phyloP scores from a whole-genome alignment of 768 basidiomycete genomes.

The Pulveroboletus sp. region DNA sequence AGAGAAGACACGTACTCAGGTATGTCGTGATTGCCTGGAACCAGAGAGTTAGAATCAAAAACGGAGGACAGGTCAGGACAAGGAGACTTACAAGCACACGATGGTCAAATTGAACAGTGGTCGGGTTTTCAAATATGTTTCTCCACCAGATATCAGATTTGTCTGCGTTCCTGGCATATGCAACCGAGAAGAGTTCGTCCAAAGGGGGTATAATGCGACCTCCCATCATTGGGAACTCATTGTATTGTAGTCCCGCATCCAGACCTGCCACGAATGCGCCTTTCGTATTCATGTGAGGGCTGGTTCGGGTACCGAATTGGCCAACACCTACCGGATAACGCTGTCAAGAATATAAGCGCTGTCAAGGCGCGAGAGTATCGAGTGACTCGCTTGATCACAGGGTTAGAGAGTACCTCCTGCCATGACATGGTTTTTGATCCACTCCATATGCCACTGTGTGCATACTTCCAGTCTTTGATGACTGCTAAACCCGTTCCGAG shows the following conservation, averaged over 20 bases:
- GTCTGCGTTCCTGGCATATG: slow-evolving; percentile 67
- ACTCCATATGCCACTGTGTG: slow-evolving; percentile 52
- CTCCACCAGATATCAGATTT: slow-evolving; percentile 88
- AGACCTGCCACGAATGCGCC: slow-evolving; percentile 98
- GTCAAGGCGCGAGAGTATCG: slow-evolving; percentile 56
- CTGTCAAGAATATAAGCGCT: slow-evolving; percentile 84
- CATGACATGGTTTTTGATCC: slow-evolving; percentile 43
- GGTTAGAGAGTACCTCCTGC: slow-evolving; percentile 48
- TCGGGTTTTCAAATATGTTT: slow-evolving; percentile 95
- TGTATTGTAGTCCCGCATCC: slow-evolving; percentile 95
- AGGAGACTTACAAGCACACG: slow-evolving; percentile 69
- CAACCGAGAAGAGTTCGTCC: slow-evolving; percentile 73
- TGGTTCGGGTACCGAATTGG: background rate
- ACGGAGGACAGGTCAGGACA: background rate
- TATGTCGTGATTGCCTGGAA: slow-evolving; percentile 83
- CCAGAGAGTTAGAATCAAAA: background rate
- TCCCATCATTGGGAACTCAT: slow-evolving; percentile 97
- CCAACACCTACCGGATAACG: slow-evolving; percentile 71
- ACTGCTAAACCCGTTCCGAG: slow-evolving; percentile 71
- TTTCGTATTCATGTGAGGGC: slow-evolving; percentile 28
- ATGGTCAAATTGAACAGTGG: slow-evolving; percentile 96
- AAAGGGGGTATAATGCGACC: slow-evolving; percentile 76
- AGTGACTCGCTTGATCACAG: slow-evolving; percentile 54
- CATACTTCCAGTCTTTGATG: slow-evolving; percentile 76
- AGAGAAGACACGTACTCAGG: slow-evolving; percentile 59